A percentile compares a stretch with the other conserved stretches of the same genome.
Evolutionary conservation across 2,329 filamentous ascomycete genomes (phyloP).

Genomic region (Penicillium sp.): DNA sequence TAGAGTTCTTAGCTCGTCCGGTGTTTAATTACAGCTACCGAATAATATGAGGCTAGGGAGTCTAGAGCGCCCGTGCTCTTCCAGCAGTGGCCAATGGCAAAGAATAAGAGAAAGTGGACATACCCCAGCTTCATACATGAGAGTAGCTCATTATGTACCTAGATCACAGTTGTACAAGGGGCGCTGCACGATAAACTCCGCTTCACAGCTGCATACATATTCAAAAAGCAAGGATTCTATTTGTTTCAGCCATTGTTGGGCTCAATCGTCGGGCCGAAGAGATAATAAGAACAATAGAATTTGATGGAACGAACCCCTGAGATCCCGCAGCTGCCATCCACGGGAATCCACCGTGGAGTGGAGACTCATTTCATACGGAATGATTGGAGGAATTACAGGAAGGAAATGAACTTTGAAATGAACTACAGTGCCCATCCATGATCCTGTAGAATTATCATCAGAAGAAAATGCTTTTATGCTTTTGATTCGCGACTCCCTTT

Average conservation of each 20-base stretch:
- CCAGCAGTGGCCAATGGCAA: background rate
- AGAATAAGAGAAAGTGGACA: background rate
- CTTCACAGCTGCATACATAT: background rate
- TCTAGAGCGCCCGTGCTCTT: conserved; percentile 5
- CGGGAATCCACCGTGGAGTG: conserved; percentile 21
- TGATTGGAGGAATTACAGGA: background rate
- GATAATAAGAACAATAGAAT: background rate
- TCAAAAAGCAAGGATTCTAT: conserved; percentile 10
- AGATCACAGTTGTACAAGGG: background rate
- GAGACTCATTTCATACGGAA: conserved; percentile 19
- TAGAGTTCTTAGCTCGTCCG: conserved; percentile 14
- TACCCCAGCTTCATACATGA: conserved; percentile 2
- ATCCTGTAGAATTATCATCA: background rate
- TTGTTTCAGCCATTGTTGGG: background rate
- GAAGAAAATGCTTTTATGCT: conserved; percentile 14
- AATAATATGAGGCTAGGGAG: background rate
- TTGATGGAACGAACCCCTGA: conserved; percentile 34
- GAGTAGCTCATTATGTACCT: background rate
- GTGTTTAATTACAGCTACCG: conserved; percentile 25
- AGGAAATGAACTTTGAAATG: background rate
- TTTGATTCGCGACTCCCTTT: conserved; percentile 10
- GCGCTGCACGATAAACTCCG: background rate
- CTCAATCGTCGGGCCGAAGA: background rate
- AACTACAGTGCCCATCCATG: too few species aligned
- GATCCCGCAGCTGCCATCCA: conserved; percentile 21